Conservation (phyloP, 2,329 filamentous ascomycete species). For the Colletotrichum sp. region DNA sequence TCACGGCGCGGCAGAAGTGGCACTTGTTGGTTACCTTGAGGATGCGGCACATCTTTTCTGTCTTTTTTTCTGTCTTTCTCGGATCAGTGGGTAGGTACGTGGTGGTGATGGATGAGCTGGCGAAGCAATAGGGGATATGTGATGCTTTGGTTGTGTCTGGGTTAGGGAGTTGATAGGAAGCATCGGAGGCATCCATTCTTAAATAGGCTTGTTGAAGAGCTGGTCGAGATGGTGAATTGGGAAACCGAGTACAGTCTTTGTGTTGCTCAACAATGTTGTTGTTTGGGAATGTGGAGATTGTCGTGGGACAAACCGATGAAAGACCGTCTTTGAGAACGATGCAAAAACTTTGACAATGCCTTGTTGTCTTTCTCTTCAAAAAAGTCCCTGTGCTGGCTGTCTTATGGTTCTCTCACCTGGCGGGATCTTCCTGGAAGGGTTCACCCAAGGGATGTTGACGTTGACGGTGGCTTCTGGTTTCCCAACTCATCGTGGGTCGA, state of each 20-base stretch:
- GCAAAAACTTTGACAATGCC: not conserved
- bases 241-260: not conserved
- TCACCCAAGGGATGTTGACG: not conserved
- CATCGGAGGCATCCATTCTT: not conserved
- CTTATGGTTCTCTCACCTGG: no score
- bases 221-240: not conserved
- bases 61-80: no score
- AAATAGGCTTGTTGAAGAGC: not conserved
- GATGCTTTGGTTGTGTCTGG: not conserved
- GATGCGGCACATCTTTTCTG: not conserved
- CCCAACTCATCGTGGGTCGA: not conserved
- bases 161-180: not conserved
- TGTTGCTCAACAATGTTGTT: accelerated
- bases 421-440: not conserved
- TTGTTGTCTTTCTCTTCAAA: accelerated
- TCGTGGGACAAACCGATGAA: not conserved
- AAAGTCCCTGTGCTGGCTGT: not conserved
- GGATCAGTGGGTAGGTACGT: not conserved
- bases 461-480: not conserved
- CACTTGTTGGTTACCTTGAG: not conserved
- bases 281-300: not conserved
- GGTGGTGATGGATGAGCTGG: not conserved
- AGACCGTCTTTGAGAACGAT: not conserved
- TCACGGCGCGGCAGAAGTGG: not conserved
- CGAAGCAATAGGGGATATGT: not conserved